Percentiles rank a stretch among this genome's conserved stretches.
Evolutionary conservation across 2,329 filamentous ascomycete species (phyloP).

Genomic region (Fusarium dlaminii): DNA sequence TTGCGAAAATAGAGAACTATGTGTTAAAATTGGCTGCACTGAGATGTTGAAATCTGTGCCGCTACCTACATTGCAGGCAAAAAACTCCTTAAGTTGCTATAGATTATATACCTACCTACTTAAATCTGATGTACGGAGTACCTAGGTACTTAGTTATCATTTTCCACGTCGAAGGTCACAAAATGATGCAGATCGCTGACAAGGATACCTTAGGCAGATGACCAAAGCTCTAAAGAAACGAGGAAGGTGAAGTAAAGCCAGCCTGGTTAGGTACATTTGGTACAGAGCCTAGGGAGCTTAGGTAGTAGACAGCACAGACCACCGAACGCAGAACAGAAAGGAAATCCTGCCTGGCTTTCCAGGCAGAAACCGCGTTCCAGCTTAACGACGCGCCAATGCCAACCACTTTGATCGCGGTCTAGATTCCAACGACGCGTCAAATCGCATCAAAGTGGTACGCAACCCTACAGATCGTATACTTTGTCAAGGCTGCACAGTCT

Average conservation of each 20-base stretch:
- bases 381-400: slow-evolving; percentile 42
- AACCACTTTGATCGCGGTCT: slow-evolving; percentile 43
- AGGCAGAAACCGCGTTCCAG: slow-evolving; percentile 38
- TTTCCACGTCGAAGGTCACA: neutral
- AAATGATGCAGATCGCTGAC: neutral
- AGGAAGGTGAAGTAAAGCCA: neutral
- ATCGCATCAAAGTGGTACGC: slow-evolving; percentile 41
- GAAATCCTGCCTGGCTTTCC: slow-evolving; percentile 15
- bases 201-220: neutral
- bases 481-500: slow-evolving; percentile 37
- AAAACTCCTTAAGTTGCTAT: neutral
- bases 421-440: slow-evolving; percentile 39
- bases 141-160: neutral
- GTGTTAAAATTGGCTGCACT: neutral
- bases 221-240: neutral
- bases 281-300: neutral
- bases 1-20: neutral
- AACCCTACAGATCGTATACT: slow-evolving; percentile 27
- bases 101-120: neutral
- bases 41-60: neutral
- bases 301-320: slow-evolving; percentile 31
- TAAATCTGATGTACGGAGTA: neutral
- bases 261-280: neutral
- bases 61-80: neutral
- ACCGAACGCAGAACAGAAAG: neutral